Base-by-base conservation (phyloP, 192 early-diverging fungal species). In the Coemansia umbellata region DNA sequence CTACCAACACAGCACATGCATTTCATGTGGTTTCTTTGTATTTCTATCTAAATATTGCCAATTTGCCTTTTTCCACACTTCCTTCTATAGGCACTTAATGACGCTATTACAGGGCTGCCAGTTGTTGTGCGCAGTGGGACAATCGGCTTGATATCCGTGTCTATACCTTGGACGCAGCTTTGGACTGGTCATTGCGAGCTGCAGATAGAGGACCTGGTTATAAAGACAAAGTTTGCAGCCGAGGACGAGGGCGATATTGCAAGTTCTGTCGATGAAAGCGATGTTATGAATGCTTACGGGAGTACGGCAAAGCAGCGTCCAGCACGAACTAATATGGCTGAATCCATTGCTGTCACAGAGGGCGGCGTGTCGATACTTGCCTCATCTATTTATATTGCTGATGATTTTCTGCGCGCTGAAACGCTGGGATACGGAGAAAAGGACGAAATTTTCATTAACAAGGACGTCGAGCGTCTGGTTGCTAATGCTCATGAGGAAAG, bases 381-480 rank as follows among this genome's bases (percentile, higher is more conserved):
- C 2, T 87, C 92, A 8, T 92, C 93, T 3, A 72, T 93, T 14
- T 87, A 87, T 56, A 87, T 95, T 50, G 93, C 93, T 8, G 91
- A 84, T 37, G 91, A 91, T 65, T 95, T 95, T 77, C 55, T 95
- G 32, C 80, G 81, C 32, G 76, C 81, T 17, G 84, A 84, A 44
- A 79, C 75, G 21, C 60, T 84, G 35, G 68, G 79, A 17, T 79
- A 79, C 21, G 85, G 84, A 42, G 75, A 82, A 27, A 87, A 87
- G 31, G 85, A 83, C 47, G 81, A 78, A 14, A 18, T 66, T 14
- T 71, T 70, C 40, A 62, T 78, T 14, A 78, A 63, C 53, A 78
- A 71, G 53, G 74, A 78, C 26, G 74, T 80, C 17, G 78, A 80
- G 43, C 61, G 68, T 18, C 48, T 80, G 43, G 53, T 76, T 14